A percentile compares a stretch with the other conserved stretches of the same genome.
These are phyloP conservation scores for Earliella scabrosa DNA, from an alignment of 1,284 basidiomycete genomes.

Conservation along the genomic window DNA sequence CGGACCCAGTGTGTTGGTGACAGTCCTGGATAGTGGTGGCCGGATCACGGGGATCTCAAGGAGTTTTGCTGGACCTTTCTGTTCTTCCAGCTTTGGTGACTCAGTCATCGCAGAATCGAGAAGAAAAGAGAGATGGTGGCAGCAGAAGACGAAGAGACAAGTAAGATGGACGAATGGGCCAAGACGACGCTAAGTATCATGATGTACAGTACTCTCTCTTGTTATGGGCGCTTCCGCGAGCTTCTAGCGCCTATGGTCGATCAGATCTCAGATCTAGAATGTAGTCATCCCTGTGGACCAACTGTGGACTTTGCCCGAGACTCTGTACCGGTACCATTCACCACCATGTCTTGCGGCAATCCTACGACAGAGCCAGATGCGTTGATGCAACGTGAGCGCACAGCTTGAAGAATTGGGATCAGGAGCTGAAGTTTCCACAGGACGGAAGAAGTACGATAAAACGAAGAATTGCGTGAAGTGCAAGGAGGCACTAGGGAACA, in stretches of 20 bases:
- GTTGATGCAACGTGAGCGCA: slow-evolving; percentile 64
- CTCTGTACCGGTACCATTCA: too few species aligned
- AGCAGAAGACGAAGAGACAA: too few species aligned
- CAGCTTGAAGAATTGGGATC: not conserved
- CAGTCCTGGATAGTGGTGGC: slow-evolving; percentile 23
- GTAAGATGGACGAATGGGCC: too few species aligned
- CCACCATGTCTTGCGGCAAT: slow-evolving; percentile 55
- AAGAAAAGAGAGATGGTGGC: not conserved
- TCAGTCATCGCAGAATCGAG: not conserved
- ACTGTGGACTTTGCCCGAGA: not conserved
- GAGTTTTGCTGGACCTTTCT: slow-evolving; percentile 5
- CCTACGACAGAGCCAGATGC: slow-evolving; percentile 58
- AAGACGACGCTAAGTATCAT: too few species aligned
- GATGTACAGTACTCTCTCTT: too few species aligned
- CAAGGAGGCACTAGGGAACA: slow-evolving; percentile 62
- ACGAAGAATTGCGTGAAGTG: slow-evolving; percentile 71
- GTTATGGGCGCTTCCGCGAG: not conserved
- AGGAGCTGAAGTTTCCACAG: slow-evolving; percentile 38
- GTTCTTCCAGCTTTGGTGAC: not conserved
- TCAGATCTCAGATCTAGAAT: slow-evolving; percentile 7
- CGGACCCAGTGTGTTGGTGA: slow-evolving; percentile 16
- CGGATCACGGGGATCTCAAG: slow-evolving; percentile 9
- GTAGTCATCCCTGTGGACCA: not conserved
- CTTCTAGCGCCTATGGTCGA: slow-evolving; percentile 5
- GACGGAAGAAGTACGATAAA: slow-evolving; percentile 66